phyloP scores from a whole-genome alignment of 169 alveolate species.

The Eimeria acervulina region DNA sequence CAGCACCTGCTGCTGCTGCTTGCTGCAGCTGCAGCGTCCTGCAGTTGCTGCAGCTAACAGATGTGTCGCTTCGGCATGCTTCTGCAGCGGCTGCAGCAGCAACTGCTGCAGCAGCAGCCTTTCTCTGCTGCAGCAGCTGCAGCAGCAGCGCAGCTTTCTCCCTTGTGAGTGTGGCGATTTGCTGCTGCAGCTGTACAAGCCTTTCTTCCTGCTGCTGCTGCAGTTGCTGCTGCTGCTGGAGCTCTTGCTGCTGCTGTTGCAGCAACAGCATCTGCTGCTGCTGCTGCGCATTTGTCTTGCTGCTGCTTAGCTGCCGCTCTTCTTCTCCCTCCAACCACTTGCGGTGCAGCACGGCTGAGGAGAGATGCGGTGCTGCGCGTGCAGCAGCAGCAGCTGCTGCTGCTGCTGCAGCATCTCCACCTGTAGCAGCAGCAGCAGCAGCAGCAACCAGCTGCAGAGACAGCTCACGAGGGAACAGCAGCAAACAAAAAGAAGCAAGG shows the following conservation, averaged over 20 bases:
- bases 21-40: background rate
- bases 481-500: slow-evolving; percentile 33
- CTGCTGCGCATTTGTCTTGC: background rate
- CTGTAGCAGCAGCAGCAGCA: slow-evolving; percentile 12
- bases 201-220: slow-evolving; percentile 27
- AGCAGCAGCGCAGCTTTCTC: slow-evolving; percentile 21
- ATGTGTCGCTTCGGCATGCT: background rate
- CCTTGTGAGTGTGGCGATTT: slow-evolving; percentile 4
- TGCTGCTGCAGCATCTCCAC: too few relatives aligned
- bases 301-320: slow-evolving; percentile 34
- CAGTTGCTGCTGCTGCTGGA: background rate
- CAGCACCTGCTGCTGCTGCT: background rate
- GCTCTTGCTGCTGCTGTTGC: too few relatives aligned
- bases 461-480: slow-evolving; percentile 30
- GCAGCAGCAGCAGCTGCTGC: too few relatives aligned
- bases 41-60: slow-evolving; percentile 1
- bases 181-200: slow-evolving; percentile 1
- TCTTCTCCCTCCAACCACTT: background rate
- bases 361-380: background rate
- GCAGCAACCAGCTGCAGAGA: slow-evolving; percentile 16
- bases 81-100: background rate
- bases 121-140: slow-evolving; percentile 41
- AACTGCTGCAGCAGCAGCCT: slow-evolving; percentile 6
- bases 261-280: too few relatives aligned
- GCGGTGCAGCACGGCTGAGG: background rate